A percentile compares a stretch with the other conserved stretches of the same genome.
Conservation (phyloP, 2,329 filamentous ascomycete species). For the Aspergillus pseudoglaucus region DNA sequence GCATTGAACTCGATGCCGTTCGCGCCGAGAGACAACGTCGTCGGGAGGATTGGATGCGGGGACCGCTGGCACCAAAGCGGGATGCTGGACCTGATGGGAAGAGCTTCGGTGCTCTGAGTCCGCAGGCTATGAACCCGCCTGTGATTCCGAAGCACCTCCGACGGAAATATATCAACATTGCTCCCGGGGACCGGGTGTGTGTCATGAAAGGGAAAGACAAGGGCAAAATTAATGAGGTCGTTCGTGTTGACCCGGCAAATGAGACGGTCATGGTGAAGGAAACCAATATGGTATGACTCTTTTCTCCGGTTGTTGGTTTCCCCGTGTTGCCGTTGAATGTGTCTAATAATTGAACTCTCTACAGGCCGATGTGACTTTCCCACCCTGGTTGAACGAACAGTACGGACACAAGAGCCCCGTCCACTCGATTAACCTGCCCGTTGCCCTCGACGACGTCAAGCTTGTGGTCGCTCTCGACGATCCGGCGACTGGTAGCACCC, state of each 20-base stretch:
- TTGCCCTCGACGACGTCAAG: conserved; percentile 67
- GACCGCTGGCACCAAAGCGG: conserved; percentile 68
- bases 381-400: conserved; percentile 31
- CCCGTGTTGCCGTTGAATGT: background rate
- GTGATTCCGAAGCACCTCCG: conserved; percentile 34
- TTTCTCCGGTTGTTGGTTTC: background rate
- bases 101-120: conserved; percentile 53
- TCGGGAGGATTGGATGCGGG: conserved; percentile 71
- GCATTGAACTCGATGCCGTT: conserved; percentile 31
- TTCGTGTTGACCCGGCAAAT: conserved; percentile 46
- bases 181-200: conserved; percentile 70
- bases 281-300: conserved; percentile 52
- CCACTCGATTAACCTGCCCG: conserved; percentile 46
- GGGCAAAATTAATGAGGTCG: conserved; percentile 75
- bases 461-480: conserved; percentile 73
- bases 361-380: conserved; percentile 39
- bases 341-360: background rate
- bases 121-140: conserved; percentile 30
- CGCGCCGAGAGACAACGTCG: conserved; percentile 51
- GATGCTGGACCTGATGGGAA: conserved; percentile 57
- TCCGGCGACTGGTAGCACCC: conserved; percentile 54
- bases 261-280: conserved; percentile 58
- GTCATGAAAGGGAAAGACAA: conserved; percentile 70
- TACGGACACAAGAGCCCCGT: conserved; percentile 36
- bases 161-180: conserved; percentile 54